These are phyloP conservation scores for Protomyces inouyei DNA, from an alignment of 1,139 yeast species.

Conservation along the genomic window DNA sequence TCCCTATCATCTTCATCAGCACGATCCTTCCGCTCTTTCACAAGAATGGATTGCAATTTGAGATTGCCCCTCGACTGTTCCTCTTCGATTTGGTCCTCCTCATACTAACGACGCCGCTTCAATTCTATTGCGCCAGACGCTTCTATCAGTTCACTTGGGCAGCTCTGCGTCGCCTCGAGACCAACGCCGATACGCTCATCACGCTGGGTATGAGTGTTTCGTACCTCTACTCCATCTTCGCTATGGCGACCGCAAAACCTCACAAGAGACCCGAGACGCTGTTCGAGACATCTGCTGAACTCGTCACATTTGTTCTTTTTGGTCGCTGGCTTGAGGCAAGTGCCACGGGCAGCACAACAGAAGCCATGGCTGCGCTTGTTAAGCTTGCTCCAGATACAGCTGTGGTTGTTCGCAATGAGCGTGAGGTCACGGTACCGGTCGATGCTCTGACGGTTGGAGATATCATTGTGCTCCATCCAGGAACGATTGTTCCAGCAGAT, in stretches of 20 bases:
- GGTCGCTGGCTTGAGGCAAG: slow-evolving; percentile 89
- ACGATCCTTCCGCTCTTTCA: slow-evolving; percentile 34
- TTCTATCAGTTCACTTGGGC: slow-evolving; percentile 62
- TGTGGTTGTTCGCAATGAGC: slow-evolving; percentile 49
- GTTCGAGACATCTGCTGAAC: slow-evolving; percentile 84
- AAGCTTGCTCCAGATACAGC: slow-evolving; percentile 78
- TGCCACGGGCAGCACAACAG: slow-evolving; percentile 90
- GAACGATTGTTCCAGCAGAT: slow-evolving; percentile 86
- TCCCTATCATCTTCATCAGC: slow-evolving; percentile 57
- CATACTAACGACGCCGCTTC: slow-evolving; percentile 59
- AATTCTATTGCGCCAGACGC: slow-evolving; percentile 56
- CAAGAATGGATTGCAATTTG: slow-evolving; percentile 33
- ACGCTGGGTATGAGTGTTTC: slow-evolving; percentile 77
- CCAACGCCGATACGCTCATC: slow-evolving; percentile 95
- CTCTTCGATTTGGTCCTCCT: slow-evolving; percentile 55
- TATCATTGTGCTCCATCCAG: slow-evolving; percentile 72
- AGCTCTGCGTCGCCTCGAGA: slow-evolving; percentile 62
- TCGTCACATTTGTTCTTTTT: slow-evolving; percentile 71
- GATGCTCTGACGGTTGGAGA: slow-evolving; percentile 50
- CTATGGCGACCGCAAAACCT: slow-evolving; percentile 48
- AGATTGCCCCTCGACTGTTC: slow-evolving; percentile 39
- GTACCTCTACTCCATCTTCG: slow-evolving; percentile 62
- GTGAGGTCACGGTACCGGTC: slow-evolving; percentile 21
- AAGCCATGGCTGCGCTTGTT: slow-evolving; percentile 73
- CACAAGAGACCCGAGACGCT: slow-evolving; percentile 60